Conservation (phyloP, 148 eudicot species). For the Suaeda aralocaspica region DNA sequence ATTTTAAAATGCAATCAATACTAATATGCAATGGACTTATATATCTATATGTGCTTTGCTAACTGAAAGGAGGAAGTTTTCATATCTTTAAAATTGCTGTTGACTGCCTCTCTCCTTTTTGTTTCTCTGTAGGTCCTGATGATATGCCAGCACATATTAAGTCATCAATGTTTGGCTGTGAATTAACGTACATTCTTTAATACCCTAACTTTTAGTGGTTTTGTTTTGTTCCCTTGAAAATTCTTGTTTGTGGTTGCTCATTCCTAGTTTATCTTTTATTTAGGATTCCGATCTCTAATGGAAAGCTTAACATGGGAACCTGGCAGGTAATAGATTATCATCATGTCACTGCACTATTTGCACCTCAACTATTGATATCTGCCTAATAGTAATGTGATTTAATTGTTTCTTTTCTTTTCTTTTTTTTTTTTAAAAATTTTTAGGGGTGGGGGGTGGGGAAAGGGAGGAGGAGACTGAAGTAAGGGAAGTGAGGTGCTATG, state of each 20-base stretch:
- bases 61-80: not conserved
- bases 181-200: constrained; percentile 56
- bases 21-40: not conserved
- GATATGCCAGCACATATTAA: constrained; percentile 99
- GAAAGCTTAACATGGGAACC: constrained; percentile 95
- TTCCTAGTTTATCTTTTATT: constrained; percentile 13
- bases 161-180: constrained; percentile 94
- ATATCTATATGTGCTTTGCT: not conserved
- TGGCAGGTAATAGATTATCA: constrained; percentile 67
- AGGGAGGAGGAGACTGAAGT: not conserved
- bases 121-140: constrained; percentile 62
- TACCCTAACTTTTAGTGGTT: constrained; percentile 6
- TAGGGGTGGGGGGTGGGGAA: too few relatives aligned
- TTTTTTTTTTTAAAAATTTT: too few relatives aligned
- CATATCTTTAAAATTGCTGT: not conserved
- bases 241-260: constrained; percentile 7
- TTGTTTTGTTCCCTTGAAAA: not conserved
- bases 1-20: not conserved
- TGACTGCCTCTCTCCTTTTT: not conserved
- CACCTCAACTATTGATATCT: not conserved
- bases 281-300: constrained; percentile 91
- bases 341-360: not conserved
- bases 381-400: not conserved
- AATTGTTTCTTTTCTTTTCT: too few relatives aligned
- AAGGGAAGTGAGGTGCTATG: not conserved